These are phyloP conservation scores for Auricularia sp. DNA, from an alignment of 768 basidiomycete species.

Conservation along the genomic window DNA sequence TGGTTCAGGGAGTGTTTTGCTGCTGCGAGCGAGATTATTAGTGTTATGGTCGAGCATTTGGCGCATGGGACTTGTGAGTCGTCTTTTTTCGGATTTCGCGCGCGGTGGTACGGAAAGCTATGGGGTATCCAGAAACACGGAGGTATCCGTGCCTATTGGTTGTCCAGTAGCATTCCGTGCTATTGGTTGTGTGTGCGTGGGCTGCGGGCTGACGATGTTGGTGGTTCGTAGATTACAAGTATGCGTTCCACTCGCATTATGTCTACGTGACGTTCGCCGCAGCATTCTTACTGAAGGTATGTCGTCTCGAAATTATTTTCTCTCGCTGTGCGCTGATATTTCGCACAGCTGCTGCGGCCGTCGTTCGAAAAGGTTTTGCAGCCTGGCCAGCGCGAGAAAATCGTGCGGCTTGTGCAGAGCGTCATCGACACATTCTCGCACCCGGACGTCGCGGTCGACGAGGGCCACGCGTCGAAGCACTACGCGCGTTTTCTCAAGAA, in stretches of 20 bases:
- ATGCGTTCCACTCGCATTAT: slow-evolving; percentile 10
- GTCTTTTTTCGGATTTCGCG: no score
- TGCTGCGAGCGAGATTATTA: background rate
- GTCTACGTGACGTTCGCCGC: slow-evolving; percentile 16
- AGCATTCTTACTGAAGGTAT: slow-evolving; percentile 15
- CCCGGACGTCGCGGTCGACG: slow-evolving; percentile 14
- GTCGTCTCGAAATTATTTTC: no score
- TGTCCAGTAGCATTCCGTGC: no score
- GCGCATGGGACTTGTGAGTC: background rate
- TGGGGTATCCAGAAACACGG: no score
- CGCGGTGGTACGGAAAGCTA: no score
- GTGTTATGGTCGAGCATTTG: background rate
- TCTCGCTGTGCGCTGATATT: no score
- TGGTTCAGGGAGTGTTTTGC: background rate
- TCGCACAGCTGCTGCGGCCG: slow-evolving; percentile 15
- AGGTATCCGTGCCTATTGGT: no score
- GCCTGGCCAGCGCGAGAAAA: slow-evolving; percentile 8
- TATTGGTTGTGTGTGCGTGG: background rate
- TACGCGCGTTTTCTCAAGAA: slow-evolving; percentile 14
- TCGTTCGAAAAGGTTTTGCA: slow-evolving; percentile 10
- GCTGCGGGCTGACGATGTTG: background rate
- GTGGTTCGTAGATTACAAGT: background rate
- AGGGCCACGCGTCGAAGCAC: slow-evolving; percentile 15
- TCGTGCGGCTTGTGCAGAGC: slow-evolving; percentile 11
- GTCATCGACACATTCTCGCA: slow-evolving; percentile 13